Conservation (phyloP, 495 filamentous ascomycete species). For the Tuber umbilicatum region DNA sequence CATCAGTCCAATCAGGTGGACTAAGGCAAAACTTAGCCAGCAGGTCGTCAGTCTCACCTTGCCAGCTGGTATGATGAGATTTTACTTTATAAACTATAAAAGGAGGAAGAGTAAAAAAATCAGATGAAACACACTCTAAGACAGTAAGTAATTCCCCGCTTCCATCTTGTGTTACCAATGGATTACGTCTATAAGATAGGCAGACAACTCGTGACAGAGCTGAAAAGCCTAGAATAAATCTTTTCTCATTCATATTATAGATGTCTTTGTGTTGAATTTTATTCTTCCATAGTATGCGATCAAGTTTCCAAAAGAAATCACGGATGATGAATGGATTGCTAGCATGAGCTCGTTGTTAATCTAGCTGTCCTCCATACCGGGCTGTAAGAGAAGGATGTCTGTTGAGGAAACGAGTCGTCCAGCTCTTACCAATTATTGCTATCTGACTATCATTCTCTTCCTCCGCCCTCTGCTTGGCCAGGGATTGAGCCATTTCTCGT, state of each 20-base stretch:
- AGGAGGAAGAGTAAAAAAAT: neutral
- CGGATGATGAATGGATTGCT: no score
- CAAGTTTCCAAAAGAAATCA: no score
- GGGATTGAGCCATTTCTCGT: no score
- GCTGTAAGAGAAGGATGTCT: no score
- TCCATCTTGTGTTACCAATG: neutral
- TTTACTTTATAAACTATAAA: neutral
- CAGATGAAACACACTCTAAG: neutral
- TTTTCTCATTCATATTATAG: slow-evolving; percentile 15
- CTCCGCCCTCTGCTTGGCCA: no score
- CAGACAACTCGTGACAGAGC: neutral
- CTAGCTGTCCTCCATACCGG: no score
- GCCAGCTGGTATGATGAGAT: neutral
- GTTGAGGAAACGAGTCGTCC: no score
- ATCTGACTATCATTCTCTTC: no score
- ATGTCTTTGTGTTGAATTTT: no score
- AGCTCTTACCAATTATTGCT: no score
- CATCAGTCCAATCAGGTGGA: neutral
- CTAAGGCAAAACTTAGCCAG: neutral
- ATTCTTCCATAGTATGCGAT: no score
- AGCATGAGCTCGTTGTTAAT: no score
- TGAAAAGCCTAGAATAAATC: neutral
- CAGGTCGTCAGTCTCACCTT: neutral
- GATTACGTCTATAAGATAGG: neutral
- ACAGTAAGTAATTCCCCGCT: neutral